These are phyloP conservation scores for Gloeopeniophorella convolvens DNA, from an alignment of 768 basidiomycete species.

Conservation along the genomic window DNA sequence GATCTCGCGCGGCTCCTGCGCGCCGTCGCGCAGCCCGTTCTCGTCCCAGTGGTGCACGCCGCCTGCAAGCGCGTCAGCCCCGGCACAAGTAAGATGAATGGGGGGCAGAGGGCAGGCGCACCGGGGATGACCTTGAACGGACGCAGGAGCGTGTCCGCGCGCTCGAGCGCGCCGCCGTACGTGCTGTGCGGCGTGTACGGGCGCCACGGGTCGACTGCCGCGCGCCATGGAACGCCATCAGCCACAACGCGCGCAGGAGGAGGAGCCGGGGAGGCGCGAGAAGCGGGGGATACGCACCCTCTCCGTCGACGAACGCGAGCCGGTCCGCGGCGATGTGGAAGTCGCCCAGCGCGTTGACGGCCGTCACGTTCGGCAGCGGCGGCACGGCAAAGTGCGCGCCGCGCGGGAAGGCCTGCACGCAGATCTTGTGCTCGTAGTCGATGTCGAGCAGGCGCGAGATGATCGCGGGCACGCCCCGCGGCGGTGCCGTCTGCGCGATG, in stretches of 20 bases:
- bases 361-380: constrained; percentile 65
- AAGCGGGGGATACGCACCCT: constrained; percentile 39
- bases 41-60: constrained; percentile 75
- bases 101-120: constrained; percentile 44
- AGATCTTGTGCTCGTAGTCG: constrained; percentile 65
- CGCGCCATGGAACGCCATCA: background rate
- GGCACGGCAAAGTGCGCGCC: constrained; percentile 75
- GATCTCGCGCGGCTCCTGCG: constrained; percentile 71
- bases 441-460: constrained; percentile 72
- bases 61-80: constrained; percentile 30
- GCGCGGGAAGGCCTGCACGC: constrained; percentile 66
- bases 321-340: constrained; percentile 75
- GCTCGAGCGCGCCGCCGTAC: constrained; percentile 47
- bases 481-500: constrained; percentile 57
- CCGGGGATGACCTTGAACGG: constrained; percentile 88
- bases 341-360: constrained; percentile 80
- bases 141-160: constrained; percentile 62
- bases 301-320: constrained; percentile 84
- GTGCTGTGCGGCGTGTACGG: constrained; percentile 79
- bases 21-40: constrained; percentile 58
- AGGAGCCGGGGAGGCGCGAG: background rate
- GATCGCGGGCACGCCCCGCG: constrained; percentile 61
- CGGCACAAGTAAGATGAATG: background rate
- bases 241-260: background rate
- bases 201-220: constrained; percentile 81